Percentiles rank a stretch among this genome's conserved stretches.
Evolutionary conservation across 306 rosid species (phyloP).

Genomic region (Alnus glutinosa): DNA sequence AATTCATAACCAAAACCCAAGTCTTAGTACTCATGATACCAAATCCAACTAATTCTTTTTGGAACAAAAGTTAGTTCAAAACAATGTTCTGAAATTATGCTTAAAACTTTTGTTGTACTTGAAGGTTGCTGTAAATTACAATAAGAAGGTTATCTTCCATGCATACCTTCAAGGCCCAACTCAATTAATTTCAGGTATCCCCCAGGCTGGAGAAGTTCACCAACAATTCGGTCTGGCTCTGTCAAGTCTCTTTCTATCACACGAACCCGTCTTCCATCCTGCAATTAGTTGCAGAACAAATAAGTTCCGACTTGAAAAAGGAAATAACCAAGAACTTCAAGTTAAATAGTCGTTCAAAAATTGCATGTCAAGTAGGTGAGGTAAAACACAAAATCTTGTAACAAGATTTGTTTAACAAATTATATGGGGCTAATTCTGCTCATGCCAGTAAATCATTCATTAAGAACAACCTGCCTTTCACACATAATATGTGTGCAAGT

Average conservation of each 20-base stretch:
- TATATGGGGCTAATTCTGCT: background rate
- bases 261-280: slow-evolving; percentile 62
- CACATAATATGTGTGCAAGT: too few species aligned
- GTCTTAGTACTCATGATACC: background rate
- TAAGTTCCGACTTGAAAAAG: background rate
- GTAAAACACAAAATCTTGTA: background rate
- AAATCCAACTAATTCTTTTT: background rate
- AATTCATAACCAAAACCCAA: slow-evolving; percentile 19
- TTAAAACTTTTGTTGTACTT: background rate
- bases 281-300: slow-evolving; percentile 10
- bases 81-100: background rate
- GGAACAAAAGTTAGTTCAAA: background rate
- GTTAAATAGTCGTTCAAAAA: slow-evolving; percentile 7
- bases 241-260: slow-evolving; percentile 68
- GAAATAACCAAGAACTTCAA: background rate
- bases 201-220: slow-evolving; percentile 79
- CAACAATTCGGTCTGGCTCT: slow-evolving; percentile 66
- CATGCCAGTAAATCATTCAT: background rate
- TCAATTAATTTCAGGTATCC: slow-evolving; percentile 65
- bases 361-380: background rate
- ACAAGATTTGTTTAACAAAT: too few species aligned
- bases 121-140: background rate
- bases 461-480: too few species aligned
- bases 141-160: background rate
- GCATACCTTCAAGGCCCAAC: slow-evolving; percentile 62